phyloP scores from a whole-genome alignment of 2,329 filamentous ascomycete species.

The Phialophora verrucosa region DNA sequence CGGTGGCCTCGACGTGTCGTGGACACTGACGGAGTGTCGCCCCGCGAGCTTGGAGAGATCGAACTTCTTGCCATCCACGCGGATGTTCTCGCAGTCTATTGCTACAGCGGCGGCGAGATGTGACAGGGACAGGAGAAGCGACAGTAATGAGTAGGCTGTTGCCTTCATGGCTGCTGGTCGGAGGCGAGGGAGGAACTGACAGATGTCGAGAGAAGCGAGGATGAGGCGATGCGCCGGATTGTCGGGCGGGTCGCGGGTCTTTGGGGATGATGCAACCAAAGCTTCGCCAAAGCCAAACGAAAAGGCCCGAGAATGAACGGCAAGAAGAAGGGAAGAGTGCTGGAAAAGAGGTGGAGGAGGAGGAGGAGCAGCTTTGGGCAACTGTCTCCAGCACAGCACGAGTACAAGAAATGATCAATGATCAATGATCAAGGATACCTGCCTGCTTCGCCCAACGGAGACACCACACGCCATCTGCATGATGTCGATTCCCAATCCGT shows the following conservation, averaged over 20 bases:
- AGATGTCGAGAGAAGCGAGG: slow-evolving; percentile 3
- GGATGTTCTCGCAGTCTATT: slow-evolving; percentile 49
- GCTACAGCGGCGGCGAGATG: slow-evolving; percentile 27
- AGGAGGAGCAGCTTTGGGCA: not conserved
- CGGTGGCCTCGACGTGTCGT: slow-evolving; percentile 37
- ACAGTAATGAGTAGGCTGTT: slow-evolving; percentile 18
- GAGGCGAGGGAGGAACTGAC: slow-evolving; percentile 3
- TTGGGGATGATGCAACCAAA: not conserved
- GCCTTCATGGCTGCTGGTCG: slow-evolving; percentile 26
- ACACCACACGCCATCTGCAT: not conserved
- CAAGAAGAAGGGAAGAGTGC: slow-evolving; percentile 9
- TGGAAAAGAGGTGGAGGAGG: not conserved
- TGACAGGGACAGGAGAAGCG: slow-evolving; percentile 23
- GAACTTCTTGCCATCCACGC: slow-evolving; percentile 47
- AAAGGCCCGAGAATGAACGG: slow-evolving; percentile 6
- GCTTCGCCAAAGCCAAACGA: not conserved
- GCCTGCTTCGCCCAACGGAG: not conserved
- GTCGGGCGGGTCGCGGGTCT: not conserved
- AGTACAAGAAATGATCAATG: not conserved
- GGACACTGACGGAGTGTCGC: slow-evolving; percentile 43
- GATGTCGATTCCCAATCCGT: slow-evolving; percentile 1
- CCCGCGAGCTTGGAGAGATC: slow-evolving; percentile 48
- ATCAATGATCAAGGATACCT: not conserved
- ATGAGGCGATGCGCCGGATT: not conserved
- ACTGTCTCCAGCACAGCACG: not conserved